These are phyloP conservation scores for Phytophthora cajani DNA, from an alignment of 352 stramenopile genomes.

Conservation along the genomic window DNA sequence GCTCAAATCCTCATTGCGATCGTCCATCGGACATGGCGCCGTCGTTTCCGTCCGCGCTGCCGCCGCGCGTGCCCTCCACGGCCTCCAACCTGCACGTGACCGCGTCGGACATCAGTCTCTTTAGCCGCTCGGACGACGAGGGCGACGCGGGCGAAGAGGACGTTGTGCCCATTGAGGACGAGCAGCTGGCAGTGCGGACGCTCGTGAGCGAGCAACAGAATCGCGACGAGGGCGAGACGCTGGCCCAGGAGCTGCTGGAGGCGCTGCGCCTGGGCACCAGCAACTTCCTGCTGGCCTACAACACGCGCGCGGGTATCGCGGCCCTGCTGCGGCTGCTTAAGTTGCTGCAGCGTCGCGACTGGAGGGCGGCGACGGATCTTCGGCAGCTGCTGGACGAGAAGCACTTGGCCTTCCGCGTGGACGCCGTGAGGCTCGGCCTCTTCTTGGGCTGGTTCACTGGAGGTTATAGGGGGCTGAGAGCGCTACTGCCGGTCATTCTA, in stretches of 20 bases:
- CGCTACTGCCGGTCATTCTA: constrained; percentile 59
- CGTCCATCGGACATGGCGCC: constrained; percentile 27
- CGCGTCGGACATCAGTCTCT: constrained; percentile 52
- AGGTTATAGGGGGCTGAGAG: constrained; percentile 69
- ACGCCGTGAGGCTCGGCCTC: constrained; percentile 85
- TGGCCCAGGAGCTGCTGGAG: constrained; percentile 68
- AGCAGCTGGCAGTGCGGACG: constrained; percentile 30
- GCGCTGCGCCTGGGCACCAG: constrained; percentile 74
- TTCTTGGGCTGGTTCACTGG: constrained; percentile 89
- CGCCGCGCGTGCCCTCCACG: constrained; percentile 33
- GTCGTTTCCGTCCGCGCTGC: constrained; percentile 19
- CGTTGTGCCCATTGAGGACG: constrained; percentile 11
- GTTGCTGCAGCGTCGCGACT: constrained; percentile 65
- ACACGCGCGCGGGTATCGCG: constrained; percentile 83
- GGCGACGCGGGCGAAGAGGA: constrained; percentile 16
- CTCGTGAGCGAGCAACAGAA: constrained; percentile 34
- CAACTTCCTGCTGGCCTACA: constrained; percentile 91
- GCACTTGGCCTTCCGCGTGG: constrained; percentile 79
- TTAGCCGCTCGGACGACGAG: constrained; percentile 43
- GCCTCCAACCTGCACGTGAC: constrained; percentile 43
- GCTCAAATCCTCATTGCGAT: constrained; percentile 19
- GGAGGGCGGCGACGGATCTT: constrained; percentile 58
- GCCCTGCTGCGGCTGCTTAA: constrained; percentile 75
- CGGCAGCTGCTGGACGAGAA: constrained; percentile 77
- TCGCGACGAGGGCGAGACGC: constrained; percentile 36